These are phyloP conservation scores for Trichodelitschia bisporula DNA, from an alignment of 495 filamentous ascomycete genomes.

Conservation along the genomic window DNA sequence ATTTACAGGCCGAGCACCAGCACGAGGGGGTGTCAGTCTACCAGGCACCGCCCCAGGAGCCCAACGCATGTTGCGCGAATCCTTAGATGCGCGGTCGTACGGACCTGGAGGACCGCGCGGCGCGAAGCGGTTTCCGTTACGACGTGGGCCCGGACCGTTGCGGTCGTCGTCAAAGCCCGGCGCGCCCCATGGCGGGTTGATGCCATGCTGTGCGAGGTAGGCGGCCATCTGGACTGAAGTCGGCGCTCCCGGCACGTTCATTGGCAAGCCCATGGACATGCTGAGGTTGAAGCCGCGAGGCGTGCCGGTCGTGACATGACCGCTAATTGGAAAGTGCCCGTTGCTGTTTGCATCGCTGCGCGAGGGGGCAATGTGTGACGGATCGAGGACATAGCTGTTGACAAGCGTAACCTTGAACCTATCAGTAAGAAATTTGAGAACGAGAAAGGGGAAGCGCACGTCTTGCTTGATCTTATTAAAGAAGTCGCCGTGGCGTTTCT, in stretches of 20 bases:
- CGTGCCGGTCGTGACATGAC: conserved; percentile 53
- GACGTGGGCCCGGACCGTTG: conserved; percentile 33
- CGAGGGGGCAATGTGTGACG: conserved; percentile 74
- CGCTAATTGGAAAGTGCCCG: conserved; percentile 70
- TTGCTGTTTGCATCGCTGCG: conserved; percentile 93
- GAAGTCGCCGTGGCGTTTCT: conserved; percentile 88
- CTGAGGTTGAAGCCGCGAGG: conserved; percentile 78
- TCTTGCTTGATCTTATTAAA: conserved; percentile 54
- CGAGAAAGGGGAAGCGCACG: conserved; percentile 25
- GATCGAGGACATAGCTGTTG: conserved; percentile 83
- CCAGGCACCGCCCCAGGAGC: too few relatives aligned
- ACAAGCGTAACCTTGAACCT: conserved; percentile 46
- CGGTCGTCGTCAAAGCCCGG: conserved; percentile 14
- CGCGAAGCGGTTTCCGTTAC: conserved; percentile 25
- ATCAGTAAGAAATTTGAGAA: conserved; percentile 5
- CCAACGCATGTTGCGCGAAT: conserved; percentile 11
- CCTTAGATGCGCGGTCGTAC: conserved; percentile 28
- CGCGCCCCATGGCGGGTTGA: conserved; percentile 13
- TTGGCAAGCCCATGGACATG: conserved; percentile 23
- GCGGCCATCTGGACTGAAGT: conserved; percentile 21
- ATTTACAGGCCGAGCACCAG: conserved; percentile 18
- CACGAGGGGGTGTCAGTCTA: conserved; percentile 16
- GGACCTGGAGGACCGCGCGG: conserved; percentile 25
- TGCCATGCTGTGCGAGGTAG: conserved; percentile 7
- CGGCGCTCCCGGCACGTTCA: conserved; percentile 8